Evolutionary conservation across 371 early-diverging fungal genomes (phyloP), one percentile per base, ranked within the genome.

Genomic region (Coemansia sp.): DNA sequence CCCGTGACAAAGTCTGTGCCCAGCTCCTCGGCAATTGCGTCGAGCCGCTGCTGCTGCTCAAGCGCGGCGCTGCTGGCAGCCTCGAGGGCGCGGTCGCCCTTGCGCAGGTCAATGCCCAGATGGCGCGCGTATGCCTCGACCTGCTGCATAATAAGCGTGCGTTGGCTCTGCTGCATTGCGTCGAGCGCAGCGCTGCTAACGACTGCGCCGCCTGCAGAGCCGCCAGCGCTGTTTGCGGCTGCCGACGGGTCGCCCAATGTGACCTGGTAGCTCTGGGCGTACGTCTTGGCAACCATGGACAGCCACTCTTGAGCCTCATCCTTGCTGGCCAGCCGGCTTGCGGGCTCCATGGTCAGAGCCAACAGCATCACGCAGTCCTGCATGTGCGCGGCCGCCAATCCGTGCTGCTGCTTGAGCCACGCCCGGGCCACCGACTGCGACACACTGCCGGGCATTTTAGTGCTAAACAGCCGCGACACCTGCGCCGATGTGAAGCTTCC

Each of bases 371-470:
- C 89, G 51, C 85, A 92, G 32, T 94, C 94, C 32, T 85, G 85
- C 65, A 93, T 86, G 62, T 89, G 88, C 52, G 87, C 77, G 11
- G 93, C 20, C 6, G 2, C 91, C n/a, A 95, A 78, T 13, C 97
- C 97, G 64, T 85, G 88, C 30, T 88, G 81, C 45, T 79, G 66
- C 13, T 80, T 57, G 40, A 96, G 81, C 71, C 88, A 84, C 2
- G 84, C 80, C 81, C 93, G 90, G 77, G 90, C 93, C 41, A 85
- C 83, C 51, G 88, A 86, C 71, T 89, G 85, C 26, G 90, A 87
- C 75, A 95, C 92, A 51, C 95, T 94, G 79, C 92, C 95, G 55
- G 96, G 95, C 93, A 96, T 91, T 85, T 95, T 96, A 67, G 85
- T 80, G 70, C 87, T 83, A 52, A 94, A 84, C 83, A 96, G 77